These are phyloP conservation scores for Hypoxylon sp. DNA, from an alignment of 2,329 filamentous ascomycete species.

Conservation along the genomic window DNA sequence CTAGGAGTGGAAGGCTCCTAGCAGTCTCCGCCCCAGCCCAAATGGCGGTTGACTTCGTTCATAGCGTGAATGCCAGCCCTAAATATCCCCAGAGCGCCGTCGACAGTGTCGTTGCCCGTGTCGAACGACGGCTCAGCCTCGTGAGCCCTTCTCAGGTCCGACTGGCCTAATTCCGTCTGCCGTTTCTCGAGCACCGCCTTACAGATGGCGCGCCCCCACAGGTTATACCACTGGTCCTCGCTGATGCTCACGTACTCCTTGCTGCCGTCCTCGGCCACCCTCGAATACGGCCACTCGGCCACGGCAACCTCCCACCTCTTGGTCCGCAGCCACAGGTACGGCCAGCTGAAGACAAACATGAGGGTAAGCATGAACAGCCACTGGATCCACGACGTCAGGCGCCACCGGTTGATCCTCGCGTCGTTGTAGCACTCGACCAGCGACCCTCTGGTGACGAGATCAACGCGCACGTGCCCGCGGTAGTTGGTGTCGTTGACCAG, in stretches of 20 bases:
- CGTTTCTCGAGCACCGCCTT: slow-evolving; percentile 69
- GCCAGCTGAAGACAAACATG: slow-evolving; percentile 78
- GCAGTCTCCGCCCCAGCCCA: slow-evolving; percentile 62
- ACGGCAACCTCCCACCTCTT: slow-evolving; percentile 73
- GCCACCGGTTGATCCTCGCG: slow-evolving; percentile 72
- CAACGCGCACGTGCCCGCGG: slow-evolving; percentile 68
- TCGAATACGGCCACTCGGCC: slow-evolving; percentile 70
- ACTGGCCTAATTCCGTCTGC: slow-evolving; percentile 66
- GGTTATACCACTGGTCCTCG: slow-evolving; percentile 71
- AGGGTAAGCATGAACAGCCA: slow-evolving; percentile 75
- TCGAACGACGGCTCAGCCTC: slow-evolving; percentile 54
- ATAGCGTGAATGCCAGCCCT: slow-evolving; percentile 63
- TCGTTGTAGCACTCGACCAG: slow-evolving; percentile 73
- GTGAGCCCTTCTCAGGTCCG: slow-evolving; percentile 63
- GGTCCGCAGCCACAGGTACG: slow-evolving; percentile 74
- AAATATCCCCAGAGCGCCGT: slow-evolving; percentile 57
- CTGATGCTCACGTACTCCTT: slow-evolving; percentile 65
- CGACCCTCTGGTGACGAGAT: slow-evolving; percentile 68
- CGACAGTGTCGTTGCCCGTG: slow-evolving; percentile 55
- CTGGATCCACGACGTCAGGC: slow-evolving; percentile 71
- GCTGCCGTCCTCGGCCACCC: slow-evolving; percentile 48
- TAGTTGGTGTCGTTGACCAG: slow-evolving; percentile 75
- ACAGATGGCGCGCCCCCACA: slow-evolving; percentile 71
- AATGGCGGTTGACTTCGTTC: slow-evolving; percentile 64
- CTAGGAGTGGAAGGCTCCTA: slow-evolving; percentile 36